Percentiles rank a stretch among this genome's conserved stretches.
Conservation (phyloP, 1,284 basidiomycete species). For the Puccinia hordei region DNA sequence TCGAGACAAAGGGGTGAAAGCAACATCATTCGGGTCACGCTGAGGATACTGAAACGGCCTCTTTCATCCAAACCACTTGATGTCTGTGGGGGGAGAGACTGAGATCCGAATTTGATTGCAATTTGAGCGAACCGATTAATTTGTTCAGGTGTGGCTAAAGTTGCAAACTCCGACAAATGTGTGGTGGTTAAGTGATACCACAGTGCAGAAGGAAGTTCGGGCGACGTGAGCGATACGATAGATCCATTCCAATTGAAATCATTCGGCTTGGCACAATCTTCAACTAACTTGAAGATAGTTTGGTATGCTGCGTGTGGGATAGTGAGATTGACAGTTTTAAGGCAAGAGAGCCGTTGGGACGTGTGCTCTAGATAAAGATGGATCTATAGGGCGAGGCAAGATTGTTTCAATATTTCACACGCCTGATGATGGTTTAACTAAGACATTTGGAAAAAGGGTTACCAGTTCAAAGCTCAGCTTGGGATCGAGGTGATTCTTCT, state of each 20-base stretch:
- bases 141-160: constrained; percentile 24
- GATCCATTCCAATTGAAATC: constrained; percentile 32
- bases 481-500: constrained; percentile 4
- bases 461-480: constrained; percentile 33
- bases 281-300: constrained; percentile 26
- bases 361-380: constrained; percentile 17
- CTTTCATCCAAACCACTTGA: background rate
- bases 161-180: constrained; percentile 36
- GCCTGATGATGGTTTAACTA: background rate
- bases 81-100: background rate
- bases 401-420: background rate
- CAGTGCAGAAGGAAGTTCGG: constrained; percentile 30
- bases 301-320: constrained; percentile 28
- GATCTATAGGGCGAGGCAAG: background rate
- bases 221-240: constrained; percentile 19
- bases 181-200: constrained; percentile 34
- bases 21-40: background rate
- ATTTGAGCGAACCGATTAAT: constrained; percentile 23
- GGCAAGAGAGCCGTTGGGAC: background rate
- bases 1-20: background rate
- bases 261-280: background rate
- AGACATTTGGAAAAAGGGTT: background rate
- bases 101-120: background rate
- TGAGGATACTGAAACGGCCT: background rate
- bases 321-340: constrained; percentile 14